Evolutionary conservation across 129 eudicot species (phyloP).

Genomic region (Artemisia annua): DNA sequence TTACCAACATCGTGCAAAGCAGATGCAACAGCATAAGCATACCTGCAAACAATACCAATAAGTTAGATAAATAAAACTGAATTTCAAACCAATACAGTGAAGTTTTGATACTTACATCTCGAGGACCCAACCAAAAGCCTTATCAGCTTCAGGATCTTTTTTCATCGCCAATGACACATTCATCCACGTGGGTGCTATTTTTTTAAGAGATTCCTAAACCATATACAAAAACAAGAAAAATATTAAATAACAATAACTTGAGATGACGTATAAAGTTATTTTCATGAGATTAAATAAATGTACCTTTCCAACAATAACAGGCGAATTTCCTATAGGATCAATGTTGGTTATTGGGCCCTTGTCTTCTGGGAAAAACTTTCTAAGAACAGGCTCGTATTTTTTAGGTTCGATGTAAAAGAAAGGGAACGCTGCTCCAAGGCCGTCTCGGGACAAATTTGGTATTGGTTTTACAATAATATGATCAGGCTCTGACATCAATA

Average conservation of each 20-base stretch:
- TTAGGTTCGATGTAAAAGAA: conserved; percentile 96
- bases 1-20: conserved; percentile 91
- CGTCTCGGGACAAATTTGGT: conserved; percentile 86
- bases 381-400: conserved; percentile 68
- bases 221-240: conserved; percentile 7
- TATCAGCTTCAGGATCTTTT: conserved; percentile 90
- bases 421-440: conserved; percentile 95
- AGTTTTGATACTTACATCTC: conserved; percentile 64
- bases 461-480: conserved; percentile 92
- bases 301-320: conserved; percentile 96
- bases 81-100: not conserved
- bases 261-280: not conserved
- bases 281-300: not conserved
- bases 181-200: conserved; percentile 99
- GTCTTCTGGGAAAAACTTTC: conserved; percentile 86
- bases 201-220: conserved; percentile 76
- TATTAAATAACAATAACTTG: not conserved
- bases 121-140: conserved; percentile 99
- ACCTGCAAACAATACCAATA: conserved; percentile 52
- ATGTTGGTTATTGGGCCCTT: conserved; percentile 90
- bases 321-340: conserved; percentile 98
- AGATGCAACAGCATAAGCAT: conserved; percentile 98
- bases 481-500: conserved; percentile 99
- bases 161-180: conserved; percentile 96
- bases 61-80: not conserved